Evolutionary conservation across 2,329 filamentous ascomycete species (phyloP), one percentile per base, ranked within the genome.

Genomic region (Colletotrichum limetticola): DNA sequence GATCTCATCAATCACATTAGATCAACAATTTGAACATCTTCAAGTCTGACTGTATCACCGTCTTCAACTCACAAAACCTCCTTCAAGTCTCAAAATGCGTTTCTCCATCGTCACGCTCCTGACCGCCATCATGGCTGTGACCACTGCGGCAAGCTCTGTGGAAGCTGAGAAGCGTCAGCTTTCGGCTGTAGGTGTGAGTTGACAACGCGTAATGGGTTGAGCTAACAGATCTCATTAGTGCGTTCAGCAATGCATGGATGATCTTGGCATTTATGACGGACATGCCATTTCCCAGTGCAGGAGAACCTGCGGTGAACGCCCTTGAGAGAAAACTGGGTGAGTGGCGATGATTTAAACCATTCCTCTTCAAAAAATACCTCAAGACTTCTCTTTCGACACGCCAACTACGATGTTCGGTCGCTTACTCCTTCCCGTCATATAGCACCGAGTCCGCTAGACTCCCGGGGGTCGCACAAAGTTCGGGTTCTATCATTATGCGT

Each of bases 261-360:
- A 71, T 9, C 28, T 42, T 14, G 68, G 68, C 2, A 68, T 71
- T 8, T 57, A 60, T 11, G 68, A 71, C 1, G 68, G 68, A 5
- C 57, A 57, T 14, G 63, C 56, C n/a, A 61, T 61, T 22, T 56
- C 46, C 2, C 26, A 37, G 2, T 66, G 57, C 49, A 56, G 28
- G 2, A 24, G 49, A 16, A 19, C n/a, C 3, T 71, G 68, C 32
- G 64, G 63, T 24, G 68, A 71, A 35, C 57, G 57, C 19, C 56
- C 64, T n/a, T 46, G 42, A 46, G 42, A 46, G 6, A n/a, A 46
- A 16, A 8, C 0, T 46, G 16, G 19, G 42, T 46, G 16, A n/a
- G 42, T 46, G 42, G 7, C 19, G 16, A n/a, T 46, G 42, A 19
- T n/a, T 42, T 42, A 5, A 42, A 4, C 14, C 35, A 37, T 16